A percentile compares a stretch with the other conserved stretches of the same genome.
These are phyloP conservation scores for Emmonsiellopsis sp. DNA, from an alignment of 2,329 filamentous ascomycete species.

Conservation along the genomic window DNA sequence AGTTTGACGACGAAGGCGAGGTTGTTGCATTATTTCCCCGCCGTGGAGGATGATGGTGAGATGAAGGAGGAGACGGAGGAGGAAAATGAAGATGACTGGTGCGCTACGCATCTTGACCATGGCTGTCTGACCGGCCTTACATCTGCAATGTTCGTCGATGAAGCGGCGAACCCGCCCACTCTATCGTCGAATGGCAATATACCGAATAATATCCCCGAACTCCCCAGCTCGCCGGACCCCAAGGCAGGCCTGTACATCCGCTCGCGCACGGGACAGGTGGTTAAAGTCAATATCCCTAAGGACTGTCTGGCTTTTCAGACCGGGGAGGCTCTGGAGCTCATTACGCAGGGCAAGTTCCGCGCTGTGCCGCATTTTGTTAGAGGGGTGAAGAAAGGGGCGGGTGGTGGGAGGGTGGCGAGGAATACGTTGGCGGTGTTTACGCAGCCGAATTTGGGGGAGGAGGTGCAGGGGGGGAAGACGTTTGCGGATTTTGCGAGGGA, in stretches of 20 bases:
- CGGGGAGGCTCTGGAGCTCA: slow-evolving; percentile 80
- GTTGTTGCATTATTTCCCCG: slow-evolving; percentile 84
- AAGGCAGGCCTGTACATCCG: slow-evolving; percentile 88
- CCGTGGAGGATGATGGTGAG: slow-evolving; percentile 1
- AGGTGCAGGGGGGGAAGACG: slow-evolving; percentile 62
- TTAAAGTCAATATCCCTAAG: slow-evolving; percentile 85
- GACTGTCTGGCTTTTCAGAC: slow-evolving; percentile 96
- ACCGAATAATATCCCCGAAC: slow-evolving; percentile 50
- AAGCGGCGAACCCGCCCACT: slow-evolving; percentile 36
- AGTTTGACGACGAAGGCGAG: slow-evolving; percentile 86
- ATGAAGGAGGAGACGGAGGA: neutral
- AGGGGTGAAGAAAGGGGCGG: slow-evolving; percentile 45
- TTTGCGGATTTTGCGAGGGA: slow-evolving; percentile 70
- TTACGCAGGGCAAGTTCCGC: slow-evolving; percentile 83
- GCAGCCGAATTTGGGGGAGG: slow-evolving; percentile 76
- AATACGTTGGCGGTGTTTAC: slow-evolving; percentile 97
- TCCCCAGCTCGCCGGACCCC: slow-evolving; percentile 68
- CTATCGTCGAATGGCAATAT: slow-evolving; percentile 16
- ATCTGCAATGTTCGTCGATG: slow-evolving; percentile 92
- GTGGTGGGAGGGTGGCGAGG: slow-evolving; percentile 46
- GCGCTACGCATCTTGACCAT: slow-evolving; percentile 68
- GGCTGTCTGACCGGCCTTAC: slow-evolving; percentile 91
- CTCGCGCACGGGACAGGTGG: slow-evolving; percentile 67
- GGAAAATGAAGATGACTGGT: slow-evolving; percentile 90
- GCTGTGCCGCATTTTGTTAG: slow-evolving; percentile 94